These are phyloP conservation scores for Vitis labrusca DNA, from an alignment of 164 flowering plant genomes.

Conservation along the genomic window DNA sequence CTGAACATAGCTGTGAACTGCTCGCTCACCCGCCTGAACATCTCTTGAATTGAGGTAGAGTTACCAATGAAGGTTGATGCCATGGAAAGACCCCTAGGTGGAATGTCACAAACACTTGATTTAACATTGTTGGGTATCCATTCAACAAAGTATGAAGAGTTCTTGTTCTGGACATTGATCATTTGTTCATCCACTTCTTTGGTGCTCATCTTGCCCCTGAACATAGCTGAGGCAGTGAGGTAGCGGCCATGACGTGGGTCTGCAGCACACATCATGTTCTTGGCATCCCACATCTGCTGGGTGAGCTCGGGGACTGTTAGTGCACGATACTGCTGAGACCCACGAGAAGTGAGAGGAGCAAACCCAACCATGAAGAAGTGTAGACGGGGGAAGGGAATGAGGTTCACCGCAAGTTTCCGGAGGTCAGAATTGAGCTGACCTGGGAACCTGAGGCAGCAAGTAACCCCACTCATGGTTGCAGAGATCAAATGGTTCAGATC, in stretches of 20 bases:
- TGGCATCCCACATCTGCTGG: conserved; percentile 26
- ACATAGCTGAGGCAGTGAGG: conserved; percentile 24
- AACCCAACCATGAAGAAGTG: conserved; percentile 19
- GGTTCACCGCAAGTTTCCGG: conserved; percentile 20
- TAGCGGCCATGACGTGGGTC: conserved; percentile 23
- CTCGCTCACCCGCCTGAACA: conserved; percentile 9
- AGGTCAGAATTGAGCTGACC: conserved; percentile 19
- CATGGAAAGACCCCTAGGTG: conserved; percentile 19
- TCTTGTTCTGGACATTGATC: conserved; percentile 25
- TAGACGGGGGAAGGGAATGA: conserved; percentile 20
- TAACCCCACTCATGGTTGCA: conserved; percentile 18
- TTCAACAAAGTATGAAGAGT: conserved; percentile 22
- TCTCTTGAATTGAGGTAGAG: conserved; percentile 8
- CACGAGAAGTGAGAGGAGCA: conserved; percentile 14
- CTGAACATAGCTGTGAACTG: conserved; percentile 6
- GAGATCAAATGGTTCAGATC: conserved; percentile 22
- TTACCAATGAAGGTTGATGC: conserved; percentile 16
- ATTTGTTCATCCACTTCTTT: conserved; percentile 24
- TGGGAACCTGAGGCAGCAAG: conserved; percentile 16
- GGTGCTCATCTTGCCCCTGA: conserved; percentile 26
- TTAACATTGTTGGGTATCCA: conserved; percentile 23
- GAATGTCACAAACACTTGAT: conserved; percentile 18
- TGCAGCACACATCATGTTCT: conserved; percentile 29
- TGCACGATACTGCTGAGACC: conserved; percentile 16
- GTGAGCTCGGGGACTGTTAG: conserved; percentile 20